Evolutionary conservation across 2,329 filamentous ascomycete genomes (phyloP), one percentile per base, ranked within the genome.

Genomic region (Claviceps maximensis): DNA sequence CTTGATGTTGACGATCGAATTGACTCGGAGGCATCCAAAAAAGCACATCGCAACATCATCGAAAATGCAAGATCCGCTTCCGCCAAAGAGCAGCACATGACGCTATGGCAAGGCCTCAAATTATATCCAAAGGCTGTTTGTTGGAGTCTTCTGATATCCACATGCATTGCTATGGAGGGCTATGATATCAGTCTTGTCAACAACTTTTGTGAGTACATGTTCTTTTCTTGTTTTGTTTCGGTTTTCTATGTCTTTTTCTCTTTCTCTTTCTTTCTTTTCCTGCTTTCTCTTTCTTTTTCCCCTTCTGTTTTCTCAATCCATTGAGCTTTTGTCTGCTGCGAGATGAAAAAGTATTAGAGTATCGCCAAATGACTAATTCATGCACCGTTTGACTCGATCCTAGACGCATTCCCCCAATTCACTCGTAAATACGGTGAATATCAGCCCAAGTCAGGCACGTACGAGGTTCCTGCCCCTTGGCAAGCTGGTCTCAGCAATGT

Each of bases 101-200:
- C 77, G 47, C 72, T 95, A 54, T 63, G 78, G 65, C 81, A 95
- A 71, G 89, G 87, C 57, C 76, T 95, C 66, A 81, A 75, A 63
- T 75, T 93, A 27, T 95, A 95, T 64, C 89, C 88, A 54, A 91
- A 94, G 72, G 89, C 89, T 23, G 83, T 94, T 53, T 77, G 73
- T 23, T 95, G 88, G 87, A 88, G 83, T 60, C 63, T 95, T 50
- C 73, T 94, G 55, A 90, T 95, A 67, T 91, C 86, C n/a, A 91
- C 87, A 0, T 90, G 86, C 65, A 93, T 95, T 62, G 82, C 80
- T 61, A 95, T 95, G 89, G 89, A 95, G 68, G 89, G 87, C 36
- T 94, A 90, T 71, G 88, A 95, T 64, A 75, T 93, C 54, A 83
- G 80, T 61, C 73, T 94, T 51, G 80, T 93, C 61, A 88, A 84